phyloP scores from a whole-genome alignment of 2,329 filamentous ascomycete species.

The Karstenula rhodostoma region DNA sequence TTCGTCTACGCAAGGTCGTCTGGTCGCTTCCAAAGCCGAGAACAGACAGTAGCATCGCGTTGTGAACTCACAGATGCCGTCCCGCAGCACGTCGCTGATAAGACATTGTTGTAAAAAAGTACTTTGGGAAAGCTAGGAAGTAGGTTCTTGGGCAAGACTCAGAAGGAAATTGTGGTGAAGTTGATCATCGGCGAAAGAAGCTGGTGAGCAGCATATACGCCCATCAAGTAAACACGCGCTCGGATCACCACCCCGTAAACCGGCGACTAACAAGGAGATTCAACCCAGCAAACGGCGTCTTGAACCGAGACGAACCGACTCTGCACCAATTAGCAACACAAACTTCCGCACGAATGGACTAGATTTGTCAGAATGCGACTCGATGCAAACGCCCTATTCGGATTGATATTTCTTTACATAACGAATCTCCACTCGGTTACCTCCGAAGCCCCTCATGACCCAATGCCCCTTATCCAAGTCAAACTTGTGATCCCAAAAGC shows the following conservation, averaged over 20 bases:
- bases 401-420: slow-evolving; percentile 1
- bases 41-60: neutral
- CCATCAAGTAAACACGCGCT: neutral
- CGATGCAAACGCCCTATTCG: neutral
- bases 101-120: neutral
- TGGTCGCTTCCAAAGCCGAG: neutral
- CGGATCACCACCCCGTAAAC: neutral
- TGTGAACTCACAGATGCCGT: neutral
- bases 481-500: neutral
- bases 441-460: neutral
- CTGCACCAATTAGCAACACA: neutral
- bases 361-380: neutral
- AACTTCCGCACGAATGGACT: neutral
- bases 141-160: neutral
- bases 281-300: neutral
- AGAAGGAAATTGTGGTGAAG: neutral
- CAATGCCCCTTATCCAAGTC: neutral
- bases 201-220: neutral
- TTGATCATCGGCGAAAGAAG: neutral
- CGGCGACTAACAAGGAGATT: neutral
- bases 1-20: neutral
- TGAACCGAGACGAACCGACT: neutral
- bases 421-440: neutral
- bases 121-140: neutral
- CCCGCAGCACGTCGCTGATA: neutral